Evolutionary conservation across 1,284 basidiomycete genomes (phyloP).

Genomic region (Cerioporus squamosus): DNA sequence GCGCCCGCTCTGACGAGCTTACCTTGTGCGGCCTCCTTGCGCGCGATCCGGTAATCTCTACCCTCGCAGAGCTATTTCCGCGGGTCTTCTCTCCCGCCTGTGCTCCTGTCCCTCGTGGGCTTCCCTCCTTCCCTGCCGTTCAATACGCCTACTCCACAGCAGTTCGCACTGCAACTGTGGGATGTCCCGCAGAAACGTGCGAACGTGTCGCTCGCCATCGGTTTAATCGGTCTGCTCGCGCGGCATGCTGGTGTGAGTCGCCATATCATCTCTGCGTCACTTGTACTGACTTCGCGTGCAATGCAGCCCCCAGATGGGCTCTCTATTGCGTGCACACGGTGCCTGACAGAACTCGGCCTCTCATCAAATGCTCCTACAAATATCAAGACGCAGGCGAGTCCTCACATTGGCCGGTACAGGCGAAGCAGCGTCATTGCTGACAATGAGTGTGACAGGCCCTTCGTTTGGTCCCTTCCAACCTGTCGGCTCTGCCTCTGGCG

Average conservation of each 20-base stretch:
- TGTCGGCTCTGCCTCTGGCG: constrained; percentile 59
- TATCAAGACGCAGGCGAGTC: constrained; percentile 81
- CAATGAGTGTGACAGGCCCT: constrained; percentile 52
- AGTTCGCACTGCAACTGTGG: constrained; percentile 97
- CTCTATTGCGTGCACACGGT: constrained; percentile 73
- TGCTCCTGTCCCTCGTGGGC: constrained; percentile 90
- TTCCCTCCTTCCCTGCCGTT: constrained; percentile 78
- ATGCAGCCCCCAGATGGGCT: constrained; percentile 53
- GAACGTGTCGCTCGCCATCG: constrained; percentile 74
- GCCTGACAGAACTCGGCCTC: constrained; percentile 86
- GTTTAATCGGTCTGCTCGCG: constrained; percentile 78
- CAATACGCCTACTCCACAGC: constrained; percentile 78
- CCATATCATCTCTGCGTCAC: not conserved
- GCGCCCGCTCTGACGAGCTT: constrained; percentile 22
- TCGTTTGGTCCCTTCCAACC: constrained; percentile 64
- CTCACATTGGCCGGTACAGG: not conserved
- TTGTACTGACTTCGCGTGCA: not conserved
- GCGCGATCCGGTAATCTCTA: constrained; percentile 5
- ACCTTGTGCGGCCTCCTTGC: constrained; percentile 1
- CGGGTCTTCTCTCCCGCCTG: constrained; percentile 86
- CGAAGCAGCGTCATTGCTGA: too few relatives aligned
- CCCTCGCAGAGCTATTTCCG: constrained; percentile 89
- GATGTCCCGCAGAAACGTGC: constrained; percentile 79
- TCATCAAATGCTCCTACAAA: constrained; percentile 90
- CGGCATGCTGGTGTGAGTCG: constrained; percentile 72